Conservation (phyloP, 257 asterid genomes). For the Buddleja alternifolia region DNA sequence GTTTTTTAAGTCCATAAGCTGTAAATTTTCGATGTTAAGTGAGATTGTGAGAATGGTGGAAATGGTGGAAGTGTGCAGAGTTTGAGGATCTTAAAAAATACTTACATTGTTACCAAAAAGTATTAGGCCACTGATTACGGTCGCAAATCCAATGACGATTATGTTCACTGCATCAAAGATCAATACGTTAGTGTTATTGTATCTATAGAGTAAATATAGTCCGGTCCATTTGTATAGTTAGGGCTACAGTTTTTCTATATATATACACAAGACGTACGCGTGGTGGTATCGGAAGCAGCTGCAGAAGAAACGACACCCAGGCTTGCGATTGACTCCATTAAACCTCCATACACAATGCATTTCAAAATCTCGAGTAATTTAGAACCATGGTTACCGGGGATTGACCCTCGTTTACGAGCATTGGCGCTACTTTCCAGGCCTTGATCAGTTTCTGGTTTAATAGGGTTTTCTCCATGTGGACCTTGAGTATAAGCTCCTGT, state of each 20-base stretch:
- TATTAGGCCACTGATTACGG: slow-evolving; percentile 52
- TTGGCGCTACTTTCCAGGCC: no score
- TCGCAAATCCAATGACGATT: slow-evolving; percentile 64
- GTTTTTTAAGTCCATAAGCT: slow-evolving; percentile 60
- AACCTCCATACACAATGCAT: slow-evolving; percentile 71
- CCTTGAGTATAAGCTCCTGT: neutral
- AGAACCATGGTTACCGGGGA: slow-evolving; percentile 16
- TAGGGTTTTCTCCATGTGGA: neutral
- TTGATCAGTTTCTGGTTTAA: neutral
- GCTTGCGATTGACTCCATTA: slow-evolving; percentile 60
- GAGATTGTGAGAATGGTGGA: neutral
- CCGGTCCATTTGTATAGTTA: no score
- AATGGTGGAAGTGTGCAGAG: neutral
- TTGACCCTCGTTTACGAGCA: neutral
- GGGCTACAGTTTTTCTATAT: no score
- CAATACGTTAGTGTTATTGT: neutral
- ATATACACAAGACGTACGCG: slow-evolving; percentile 55
- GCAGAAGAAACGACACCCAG: slow-evolving; percentile 68
- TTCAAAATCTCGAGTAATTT: slow-evolving; percentile 54
- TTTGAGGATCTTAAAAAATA: neutral
- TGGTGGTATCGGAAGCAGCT: slow-evolving; percentile 63
- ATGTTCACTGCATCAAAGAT: slow-evolving; percentile 50
- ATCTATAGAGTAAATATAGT: no score
- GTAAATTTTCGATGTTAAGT: slow-evolving; percentile 10
- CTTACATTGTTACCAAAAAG: slow-evolving; percentile 45